Evolutionary conservation across 1,139 yeast species (phyloP).

Genomic region (Candida glucosophila): DNA sequence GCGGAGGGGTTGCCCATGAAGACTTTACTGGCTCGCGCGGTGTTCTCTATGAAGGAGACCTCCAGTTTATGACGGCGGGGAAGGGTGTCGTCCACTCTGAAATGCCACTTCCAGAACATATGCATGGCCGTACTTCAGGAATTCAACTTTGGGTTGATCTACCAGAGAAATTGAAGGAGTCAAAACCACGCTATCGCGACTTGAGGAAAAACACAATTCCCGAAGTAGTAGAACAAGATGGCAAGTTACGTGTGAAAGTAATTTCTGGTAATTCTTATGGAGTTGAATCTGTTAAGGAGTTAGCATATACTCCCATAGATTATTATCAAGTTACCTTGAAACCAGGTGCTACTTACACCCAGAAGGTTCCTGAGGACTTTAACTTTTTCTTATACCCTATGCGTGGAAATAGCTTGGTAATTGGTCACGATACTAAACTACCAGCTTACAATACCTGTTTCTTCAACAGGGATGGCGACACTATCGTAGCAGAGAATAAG

Average conservation of each 20-base stretch:
- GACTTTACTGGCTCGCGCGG: slow-evolving; percentile 86
- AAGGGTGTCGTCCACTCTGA: slow-evolving; percentile 81
- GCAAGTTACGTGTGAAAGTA: slow-evolving; percentile 60
- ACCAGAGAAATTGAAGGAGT: slow-evolving; percentile 59
- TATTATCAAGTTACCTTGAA: slow-evolving; percentile 61
- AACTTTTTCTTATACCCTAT: slow-evolving; percentile 69
- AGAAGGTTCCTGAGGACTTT: slow-evolving; percentile 52
- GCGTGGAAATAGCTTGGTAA: slow-evolving; percentile 46
- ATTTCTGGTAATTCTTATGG: slow-evolving; percentile 77
- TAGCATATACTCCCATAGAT: slow-evolving; percentile 80
- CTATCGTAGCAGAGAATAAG: slow-evolving; percentile 42
- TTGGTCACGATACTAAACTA: slow-evolving; percentile 34
- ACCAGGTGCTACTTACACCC: slow-evolving; percentile 62
- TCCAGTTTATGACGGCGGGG: slow-evolving; percentile 95
- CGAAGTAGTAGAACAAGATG: slow-evolving; percentile 50
- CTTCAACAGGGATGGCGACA: slow-evolving; percentile 59
- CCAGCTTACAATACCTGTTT: slow-evolving; percentile 49
- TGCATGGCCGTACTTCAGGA: slow-evolving; percentile 55
- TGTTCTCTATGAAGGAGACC: slow-evolving; percentile 71
- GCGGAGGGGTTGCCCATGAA: slow-evolving; percentile 82
- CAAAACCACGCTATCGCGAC: slow-evolving; percentile 77
- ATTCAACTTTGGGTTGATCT: slow-evolving; percentile 91
- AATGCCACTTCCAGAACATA: slow-evolving; percentile 63
- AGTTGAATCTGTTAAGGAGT: slow-evolving; percentile 59
- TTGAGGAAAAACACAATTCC: slow-evolving; percentile 68